These are phyloP conservation scores for Nephromyces sp. DNA, from an alignment of 169 alveolate species.

Conservation along the genomic window DNA sequence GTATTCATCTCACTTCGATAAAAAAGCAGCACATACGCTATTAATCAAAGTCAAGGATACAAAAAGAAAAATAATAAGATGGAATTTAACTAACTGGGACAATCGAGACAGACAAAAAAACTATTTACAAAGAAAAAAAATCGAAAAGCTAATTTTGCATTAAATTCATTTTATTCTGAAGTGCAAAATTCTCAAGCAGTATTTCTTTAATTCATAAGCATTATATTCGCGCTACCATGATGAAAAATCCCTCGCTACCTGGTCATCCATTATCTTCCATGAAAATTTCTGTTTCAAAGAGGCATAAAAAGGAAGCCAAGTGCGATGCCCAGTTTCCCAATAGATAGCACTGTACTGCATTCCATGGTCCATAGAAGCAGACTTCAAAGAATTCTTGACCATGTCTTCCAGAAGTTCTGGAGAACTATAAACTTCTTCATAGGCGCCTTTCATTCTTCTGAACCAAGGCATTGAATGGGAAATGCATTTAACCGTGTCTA, in stretches of 20 bases:
- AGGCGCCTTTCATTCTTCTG: too few relatives aligned
- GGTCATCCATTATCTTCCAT: conserved; percentile 65
- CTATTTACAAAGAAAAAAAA: not conserved
- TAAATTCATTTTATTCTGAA: not conserved
- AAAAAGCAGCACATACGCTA: too few relatives aligned
- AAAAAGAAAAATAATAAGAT: too few relatives aligned
- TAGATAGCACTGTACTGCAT: conserved; percentile 62
- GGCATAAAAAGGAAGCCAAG: conserved; percentile 68
- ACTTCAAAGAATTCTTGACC: conserved; percentile 10
- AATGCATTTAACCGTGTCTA: too few relatives aligned
- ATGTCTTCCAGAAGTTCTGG: too few relatives aligned
- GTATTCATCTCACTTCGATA: not conserved
- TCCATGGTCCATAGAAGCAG: conserved; percentile 29
- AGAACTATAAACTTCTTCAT: too few relatives aligned
- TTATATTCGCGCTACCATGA: too few relatives aligned
- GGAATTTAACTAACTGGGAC: not conserved
- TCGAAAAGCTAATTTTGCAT: not conserved
- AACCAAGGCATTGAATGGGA: too few relatives aligned
- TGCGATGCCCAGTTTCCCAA: conserved; percentile 78
- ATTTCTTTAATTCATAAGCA: not conserved
- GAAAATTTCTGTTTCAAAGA: conserved; percentile 54
- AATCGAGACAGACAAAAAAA: not conserved
- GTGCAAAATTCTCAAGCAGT: not conserved
- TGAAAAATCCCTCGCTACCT: conserved; percentile 29
- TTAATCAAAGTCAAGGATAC: too few relatives aligned